Evolutionary conservation across 2,329 filamentous ascomycete genomes (phyloP).

Genomic region (Colletotrichum agaves): DNA sequence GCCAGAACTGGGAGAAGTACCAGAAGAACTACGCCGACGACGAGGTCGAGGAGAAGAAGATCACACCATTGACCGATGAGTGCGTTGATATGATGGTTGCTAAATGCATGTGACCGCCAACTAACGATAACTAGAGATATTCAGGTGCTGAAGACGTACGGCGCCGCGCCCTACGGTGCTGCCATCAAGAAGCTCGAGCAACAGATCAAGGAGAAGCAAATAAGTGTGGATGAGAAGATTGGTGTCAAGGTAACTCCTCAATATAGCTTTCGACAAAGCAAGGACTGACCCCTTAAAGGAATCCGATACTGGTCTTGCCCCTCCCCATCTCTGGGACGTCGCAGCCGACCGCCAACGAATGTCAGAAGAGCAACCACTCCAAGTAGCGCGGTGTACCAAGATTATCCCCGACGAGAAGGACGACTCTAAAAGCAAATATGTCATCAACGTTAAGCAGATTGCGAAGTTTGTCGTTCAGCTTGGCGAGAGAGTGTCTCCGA

Average conservation of each 20-base stretch:
- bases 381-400: constrained; percentile 98
- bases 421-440: constrained; percentile 98
- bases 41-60: constrained; percentile 99
- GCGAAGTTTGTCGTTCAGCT: constrained; percentile 99
- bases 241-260: constrained; percentile 73
- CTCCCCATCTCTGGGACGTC: constrained; percentile 98
- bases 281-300: constrained; percentile 68
- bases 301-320: constrained; percentile 97
- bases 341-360: constrained; percentile 98
- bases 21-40: constrained; percentile 97
- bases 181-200: constrained; percentile 98
- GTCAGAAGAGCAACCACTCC: constrained; percentile 96
- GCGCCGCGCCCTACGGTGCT: constrained; percentile 92
- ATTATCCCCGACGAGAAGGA: constrained; percentile 98
- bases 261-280: constrained; percentile 1
- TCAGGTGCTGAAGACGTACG: constrained; percentile 98
- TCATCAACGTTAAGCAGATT: constrained; percentile 99
- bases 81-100: constrained; percentile 61
- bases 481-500: constrained; percentile 94
- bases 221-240: constrained; percentile 98
- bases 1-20: constrained; percentile 98
- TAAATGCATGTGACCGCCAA: constrained; percentile 1
- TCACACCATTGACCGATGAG: constrained; percentile 96
- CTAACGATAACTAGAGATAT: constrained; percentile 78
- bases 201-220: constrained; percentile 99